Base-by-base conservation (phyloP, 306 rosid genomes). In the Fragaria ananassa region DNA sequence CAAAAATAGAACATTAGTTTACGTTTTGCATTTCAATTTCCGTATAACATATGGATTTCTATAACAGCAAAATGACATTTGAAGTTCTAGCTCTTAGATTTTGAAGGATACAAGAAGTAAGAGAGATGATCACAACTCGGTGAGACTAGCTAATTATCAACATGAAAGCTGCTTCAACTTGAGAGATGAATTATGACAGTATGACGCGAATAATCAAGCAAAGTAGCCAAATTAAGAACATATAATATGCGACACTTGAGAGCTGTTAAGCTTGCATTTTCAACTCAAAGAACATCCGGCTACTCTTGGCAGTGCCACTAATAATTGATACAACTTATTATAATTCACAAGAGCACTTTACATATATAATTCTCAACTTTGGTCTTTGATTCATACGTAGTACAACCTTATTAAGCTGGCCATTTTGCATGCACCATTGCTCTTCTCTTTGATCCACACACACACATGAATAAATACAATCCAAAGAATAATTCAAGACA, bases 361-460 rank as follows among this genome's bases (percentile, higher is more conserved):
- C 15, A 65, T 8, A 14, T 31, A 62, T 6, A 62, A 14, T 61
- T 8, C 27, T 14, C 25, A 64, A 37, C 10, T 4, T 65, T 37
- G 46, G 25, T 39, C 47, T 19, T 37, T 18, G 70, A 35, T 37
- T 37, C 47, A 18, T 65, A 65, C 9, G 17, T 9, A 9, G 14
- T 31, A 35, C 27, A 65, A 65, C 27, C 47, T 65, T 65, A 65
- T 35, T 65, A 18, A 18, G 70, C 70, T 65, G 47, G 70, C 47
- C 46, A 64, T 17, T 34, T 34, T 6, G 27, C 46, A 37, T 2
- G 46, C 27, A 35, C 42, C 10, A 39, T 39, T 39, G 41, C 44
- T 25, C 41, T 63, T 34, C 45, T 67, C 29, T 11, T 39, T n/a
- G 68, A 42, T 56, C 27, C 56, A 25, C 68, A 57, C 37, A 57